Conservation (phyloP, 257 asterid genomes). For the Nicotiana knightiana region DNA sequence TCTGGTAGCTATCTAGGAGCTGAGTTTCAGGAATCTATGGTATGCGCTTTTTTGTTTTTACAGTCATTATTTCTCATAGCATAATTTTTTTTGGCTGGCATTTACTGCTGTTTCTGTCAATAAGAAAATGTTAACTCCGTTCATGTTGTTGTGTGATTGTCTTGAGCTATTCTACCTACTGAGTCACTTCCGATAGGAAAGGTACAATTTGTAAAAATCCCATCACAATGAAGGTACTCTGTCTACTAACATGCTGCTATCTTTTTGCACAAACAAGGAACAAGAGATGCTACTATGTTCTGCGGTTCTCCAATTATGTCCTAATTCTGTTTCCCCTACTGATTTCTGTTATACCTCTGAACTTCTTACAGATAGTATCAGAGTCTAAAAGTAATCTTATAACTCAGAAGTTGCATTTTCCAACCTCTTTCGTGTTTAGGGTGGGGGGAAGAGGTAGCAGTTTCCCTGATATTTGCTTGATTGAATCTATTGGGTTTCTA, state of each 20-base stretch:
- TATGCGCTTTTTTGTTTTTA: constrained; percentile 16
- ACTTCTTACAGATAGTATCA: neutral
- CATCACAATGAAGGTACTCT: neutral
- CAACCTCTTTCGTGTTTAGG: neutral
- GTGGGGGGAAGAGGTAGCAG: neutral
- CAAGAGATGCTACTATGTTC: neutral
- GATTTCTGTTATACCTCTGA: neutral
- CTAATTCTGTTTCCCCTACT: neutral
- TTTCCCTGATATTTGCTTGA: neutral
- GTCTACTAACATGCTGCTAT: neutral
- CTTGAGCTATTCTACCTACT: neutral
- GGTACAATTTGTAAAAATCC: neutral
- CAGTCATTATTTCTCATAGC: neutral
- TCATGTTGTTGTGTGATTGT: neutral
- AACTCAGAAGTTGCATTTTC: neutral
- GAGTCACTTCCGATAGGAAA: neutral
- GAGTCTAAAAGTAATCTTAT: neutral
- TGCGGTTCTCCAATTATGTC: neutral
- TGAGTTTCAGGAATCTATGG: constrained; percentile 76
- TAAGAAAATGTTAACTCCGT: neutral
- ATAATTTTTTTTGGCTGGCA: neutral
- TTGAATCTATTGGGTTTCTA: neutral
- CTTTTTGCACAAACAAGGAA: neutral
- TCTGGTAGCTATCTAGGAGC: constrained; percentile 75
- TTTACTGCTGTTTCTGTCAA: neutral